Percentiles rank a stretch among this genome's conserved stretches.
phyloP scores from a whole-genome alignment of 352 stramenopile species.

The Phytophthora lateralis region DNA sequence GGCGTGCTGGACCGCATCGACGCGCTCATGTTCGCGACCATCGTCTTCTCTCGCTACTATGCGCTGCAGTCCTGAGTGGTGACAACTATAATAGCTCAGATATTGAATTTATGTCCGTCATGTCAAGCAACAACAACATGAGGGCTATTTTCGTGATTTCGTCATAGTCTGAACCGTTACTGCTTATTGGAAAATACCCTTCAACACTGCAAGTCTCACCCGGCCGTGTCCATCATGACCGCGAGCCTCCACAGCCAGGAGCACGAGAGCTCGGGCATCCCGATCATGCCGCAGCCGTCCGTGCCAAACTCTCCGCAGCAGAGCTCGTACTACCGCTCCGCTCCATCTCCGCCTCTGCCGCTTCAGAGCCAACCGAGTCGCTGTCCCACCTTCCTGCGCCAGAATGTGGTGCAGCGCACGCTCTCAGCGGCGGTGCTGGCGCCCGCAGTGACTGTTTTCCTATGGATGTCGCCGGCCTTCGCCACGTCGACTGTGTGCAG shows the following conservation, averaged over 20 bases:
- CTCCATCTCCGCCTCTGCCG: constrained; percentile 5
- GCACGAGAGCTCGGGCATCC: constrained; percentile 10
- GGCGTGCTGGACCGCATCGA: constrained; percentile 95
- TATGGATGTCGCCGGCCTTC: constrained; percentile 74
- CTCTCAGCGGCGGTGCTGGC: constrained; percentile 67
- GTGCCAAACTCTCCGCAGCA: constrained; percentile 27
- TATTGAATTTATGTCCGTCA: background rate
- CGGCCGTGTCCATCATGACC: constrained; percentile 3
- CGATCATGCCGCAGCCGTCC: constrained; percentile 27
- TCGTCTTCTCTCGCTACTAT: constrained; percentile 65
- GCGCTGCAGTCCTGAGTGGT: constrained; percentile 28
- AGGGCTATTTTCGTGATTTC: background rate
- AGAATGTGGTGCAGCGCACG: constrained; percentile 70
- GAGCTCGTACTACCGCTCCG: constrained; percentile 19
- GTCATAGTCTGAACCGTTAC: background rate
- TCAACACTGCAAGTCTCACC: background rate
- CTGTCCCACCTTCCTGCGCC: constrained; percentile 30
- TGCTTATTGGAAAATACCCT: too few relatives aligned
- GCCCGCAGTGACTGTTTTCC: constrained; percentile 69
- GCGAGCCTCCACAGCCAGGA: constrained; percentile 3
- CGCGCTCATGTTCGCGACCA: constrained; percentile 90
- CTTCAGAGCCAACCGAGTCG: constrained; percentile 4
- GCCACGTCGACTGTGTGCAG: constrained; percentile 71
- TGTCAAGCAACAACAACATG: too few relatives aligned
- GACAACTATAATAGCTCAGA: background rate